Evolutionary conservation across 2,329 filamentous ascomycete species (phyloP), one percentile per base, ranked within the genome.

Genomic region (Colletotrichum nymphaeae): DNA sequence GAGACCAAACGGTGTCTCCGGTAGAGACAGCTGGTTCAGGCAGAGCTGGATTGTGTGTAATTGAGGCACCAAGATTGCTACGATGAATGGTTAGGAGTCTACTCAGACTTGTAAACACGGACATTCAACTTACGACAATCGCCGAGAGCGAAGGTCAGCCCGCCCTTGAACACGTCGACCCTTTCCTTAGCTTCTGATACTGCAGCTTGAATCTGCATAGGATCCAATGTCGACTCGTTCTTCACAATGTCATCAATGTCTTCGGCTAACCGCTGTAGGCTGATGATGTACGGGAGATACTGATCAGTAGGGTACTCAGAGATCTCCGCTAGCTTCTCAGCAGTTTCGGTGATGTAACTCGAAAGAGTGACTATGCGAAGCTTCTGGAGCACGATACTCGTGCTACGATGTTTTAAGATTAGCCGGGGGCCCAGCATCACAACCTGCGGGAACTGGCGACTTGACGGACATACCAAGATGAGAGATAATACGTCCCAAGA

Each of bases 381-480:
- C 28, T 82, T 81, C 68, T 81, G 80, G 2, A 82, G 67, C 1
- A 82, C 59, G 2, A 81, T 78, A 5, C 78, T 80, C 1, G 79
- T 78, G 73, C 80, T 63, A 35, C 11, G 28, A 12, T 22, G 16
- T 12, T 11, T 19, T 62, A 64, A 28, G 57, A n/a, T 66, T 59
- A 58, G 65, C 32, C 11, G 11, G 32, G 11, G 11, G 32, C 8
- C 5, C 49, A 8, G 2, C 8, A 7, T 11, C 0, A 7, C 12
- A 24, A 32, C 26, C 24, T 16, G 1, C 14, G 8, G n/a, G 3
- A 14, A 22, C 5, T 7, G 26, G 9, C 4, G n/a, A 28, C 9
- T n/a, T 35, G 5, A 26, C 2, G 12, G 12, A 42, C 66, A 57
- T 74, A 82, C 80, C 79, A 78, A 0, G 80, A 81, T 1, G 79